phyloP scores from a whole-genome alignment of 2,329 filamentous ascomycete genomes.

The Pseudocercospora eumusae region DNA sequence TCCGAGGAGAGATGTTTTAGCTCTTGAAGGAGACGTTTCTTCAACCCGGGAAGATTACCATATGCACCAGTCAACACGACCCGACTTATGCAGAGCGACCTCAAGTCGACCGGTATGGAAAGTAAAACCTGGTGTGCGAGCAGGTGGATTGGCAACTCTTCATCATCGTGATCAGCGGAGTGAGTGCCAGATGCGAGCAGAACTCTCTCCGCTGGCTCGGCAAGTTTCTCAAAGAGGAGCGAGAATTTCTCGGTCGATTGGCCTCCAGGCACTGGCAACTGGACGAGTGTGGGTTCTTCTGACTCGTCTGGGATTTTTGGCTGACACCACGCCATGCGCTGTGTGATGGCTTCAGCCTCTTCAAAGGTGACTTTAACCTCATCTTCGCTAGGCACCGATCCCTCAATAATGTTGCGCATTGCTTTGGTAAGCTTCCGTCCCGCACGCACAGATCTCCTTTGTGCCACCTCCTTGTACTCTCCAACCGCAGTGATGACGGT shows the following conservation, averaged over 20 bases:
- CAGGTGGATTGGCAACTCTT: constrained; percentile 76
- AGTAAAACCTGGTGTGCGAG: constrained; percentile 77
- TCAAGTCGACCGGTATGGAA: constrained; percentile 75
- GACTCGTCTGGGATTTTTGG: constrained; percentile 35
- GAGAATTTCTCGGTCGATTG: constrained; percentile 48
- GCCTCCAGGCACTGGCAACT: constrained; percentile 33
- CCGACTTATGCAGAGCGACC: constrained; percentile 82
- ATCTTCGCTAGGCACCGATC: constrained; percentile 50
- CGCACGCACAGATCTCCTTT: constrained; percentile 69
- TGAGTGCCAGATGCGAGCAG: constrained; percentile 65
- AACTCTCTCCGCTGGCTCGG: constrained; percentile 71
- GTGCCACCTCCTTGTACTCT: constrained; percentile 80
- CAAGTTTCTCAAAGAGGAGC: constrained; percentile 68
- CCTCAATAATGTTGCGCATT: constrained; percentile 65
- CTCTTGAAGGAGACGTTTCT: constrained; percentile 74
- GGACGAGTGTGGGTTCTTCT: constrained; percentile 18
- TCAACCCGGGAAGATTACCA: constrained; percentile 75
- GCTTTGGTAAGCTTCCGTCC: constrained; percentile 71
- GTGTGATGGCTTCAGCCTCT: constrained; percentile 77
- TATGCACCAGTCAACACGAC: constrained; percentile 84
- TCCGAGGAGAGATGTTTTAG: constrained; percentile 65
- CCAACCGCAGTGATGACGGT: constrained; percentile 83
- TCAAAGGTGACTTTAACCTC: constrained; percentile 60
- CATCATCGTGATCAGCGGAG: constrained; percentile 71
- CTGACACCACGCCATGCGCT: constrained; percentile 74